phyloP scores from a whole-genome alignment of 2,329 filamentous ascomycete genomes.

The Thelonectria blattea region DNA sequence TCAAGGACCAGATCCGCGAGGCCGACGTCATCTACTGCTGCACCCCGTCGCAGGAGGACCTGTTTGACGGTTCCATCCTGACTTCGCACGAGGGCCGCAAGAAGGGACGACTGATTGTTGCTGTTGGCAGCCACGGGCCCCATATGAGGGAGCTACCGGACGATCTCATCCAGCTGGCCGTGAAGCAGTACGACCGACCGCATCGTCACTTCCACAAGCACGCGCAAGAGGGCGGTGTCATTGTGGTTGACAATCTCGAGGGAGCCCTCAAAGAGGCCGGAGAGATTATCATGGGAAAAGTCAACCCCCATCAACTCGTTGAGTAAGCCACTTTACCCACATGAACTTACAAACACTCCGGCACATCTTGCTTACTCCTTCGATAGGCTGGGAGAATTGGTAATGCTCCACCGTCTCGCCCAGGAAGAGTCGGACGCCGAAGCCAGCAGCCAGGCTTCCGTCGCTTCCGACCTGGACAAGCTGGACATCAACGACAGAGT shows the following conservation, averaged over 20 bases:
- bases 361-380: slow-evolving; percentile 23
- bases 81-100: slow-evolving; percentile 73
- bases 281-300: slow-evolving; percentile 79
- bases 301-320: slow-evolving; percentile 77
- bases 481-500: slow-evolving; percentile 43
- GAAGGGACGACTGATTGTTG: slow-evolving; percentile 74
- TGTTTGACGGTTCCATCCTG: slow-evolving; percentile 77
- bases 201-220: slow-evolving; percentile 71
- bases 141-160: slow-evolving; percentile 85
- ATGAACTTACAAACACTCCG: background rate
- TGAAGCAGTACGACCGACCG: slow-evolving; percentile 50
- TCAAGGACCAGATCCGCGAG: slow-evolving; percentile 73
- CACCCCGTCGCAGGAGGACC: slow-evolving; percentile 73
- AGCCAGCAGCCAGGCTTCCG: slow-evolving; percentile 39
- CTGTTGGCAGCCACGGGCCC: slow-evolving; percentile 71
- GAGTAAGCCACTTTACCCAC: slow-evolving; percentile 59
- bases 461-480: slow-evolving; percentile 43
- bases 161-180: slow-evolving; percentile 72
- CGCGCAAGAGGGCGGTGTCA: slow-evolving; percentile 66
- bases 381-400: slow-evolving; percentile 75
- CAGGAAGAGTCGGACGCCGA: slow-evolving; percentile 48
- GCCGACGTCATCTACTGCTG: slow-evolving; percentile 89
- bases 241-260: slow-evolving; percentile 78
- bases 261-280: slow-evolving; percentile 84
- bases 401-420: slow-evolving; percentile 60